Evolutionary conservation across 768 basidiomycete species (phyloP).

Genomic region (Crepidotus variabilis): DNA sequence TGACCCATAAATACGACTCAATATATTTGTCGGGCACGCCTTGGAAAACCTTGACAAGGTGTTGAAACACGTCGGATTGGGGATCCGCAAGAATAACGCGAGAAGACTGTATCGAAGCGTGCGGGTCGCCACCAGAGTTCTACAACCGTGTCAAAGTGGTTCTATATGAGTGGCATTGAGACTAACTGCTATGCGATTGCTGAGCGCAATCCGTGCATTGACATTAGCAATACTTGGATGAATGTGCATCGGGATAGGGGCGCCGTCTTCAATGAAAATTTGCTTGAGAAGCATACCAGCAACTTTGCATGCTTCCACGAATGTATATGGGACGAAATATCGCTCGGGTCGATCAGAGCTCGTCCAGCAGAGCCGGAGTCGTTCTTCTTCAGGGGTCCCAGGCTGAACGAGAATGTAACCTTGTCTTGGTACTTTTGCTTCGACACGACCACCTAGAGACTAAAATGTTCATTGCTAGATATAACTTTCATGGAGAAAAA

Average conservation of each 20-base stretch:
- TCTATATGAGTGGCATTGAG: not conserved
- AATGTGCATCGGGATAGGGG: slow-evolving; percentile 73
- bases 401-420: slow-evolving; percentile 73
- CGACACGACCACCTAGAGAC: slow-evolving; percentile 74
- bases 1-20: slow-evolving; percentile 81
- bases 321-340: slow-evolving; percentile 78
- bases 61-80: slow-evolving; percentile 70
- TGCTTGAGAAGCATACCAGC: slow-evolving; percentile 70
- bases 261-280: slow-evolving; percentile 66
- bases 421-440: slow-evolving; percentile 72
- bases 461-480: slow-evolving; percentile 17
- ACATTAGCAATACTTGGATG: slow-evolving; percentile 78
- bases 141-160: slow-evolving; percentile 21
- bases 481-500: no score
- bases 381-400: slow-evolving; percentile 67
- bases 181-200: slow-evolving; percentile 66
- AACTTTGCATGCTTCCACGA: slow-evolving; percentile 82
- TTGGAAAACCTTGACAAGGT: slow-evolving; percentile 71
- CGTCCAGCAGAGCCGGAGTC: slow-evolving; percentile 73
- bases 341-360: slow-evolving; percentile 67
- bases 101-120: slow-evolving; percentile 65
- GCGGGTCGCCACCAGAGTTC: slow-evolving; percentile 81
- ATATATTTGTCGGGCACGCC: slow-evolving; percentile 69
- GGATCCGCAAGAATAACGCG: slow-evolving; percentile 79
- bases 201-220: slow-evolving; percentile 64